Conservation (phyloP, 257 asterid genomes). For the Plantago ovata region DNA sequence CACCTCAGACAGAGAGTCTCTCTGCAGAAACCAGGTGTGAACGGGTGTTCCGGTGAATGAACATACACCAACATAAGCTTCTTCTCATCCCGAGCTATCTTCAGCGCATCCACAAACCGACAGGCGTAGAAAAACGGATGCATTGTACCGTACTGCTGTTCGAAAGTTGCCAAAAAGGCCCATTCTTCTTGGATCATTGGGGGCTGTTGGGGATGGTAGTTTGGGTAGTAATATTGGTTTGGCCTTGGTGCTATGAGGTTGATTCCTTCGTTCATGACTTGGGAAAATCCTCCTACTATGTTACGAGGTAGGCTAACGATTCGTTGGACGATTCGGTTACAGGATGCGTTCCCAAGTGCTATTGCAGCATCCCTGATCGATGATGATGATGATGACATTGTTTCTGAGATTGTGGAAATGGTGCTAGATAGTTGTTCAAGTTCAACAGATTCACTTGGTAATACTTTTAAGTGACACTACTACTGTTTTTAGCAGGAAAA, state of each 20-base stretch:
- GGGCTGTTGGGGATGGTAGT: conserved; percentile 34
- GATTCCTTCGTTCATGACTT: conserved; percentile 60
- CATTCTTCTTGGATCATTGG: conserved; percentile 53
- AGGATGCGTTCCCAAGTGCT: conserved; percentile 36
- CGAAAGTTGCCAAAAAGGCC: conserved; percentile 55
- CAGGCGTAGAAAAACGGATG: conserved; percentile 88
- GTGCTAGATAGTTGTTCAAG: not conserved
- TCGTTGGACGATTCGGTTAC: conserved; percentile 40
- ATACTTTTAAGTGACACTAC: too few species aligned
- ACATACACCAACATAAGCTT: conserved; percentile 72
- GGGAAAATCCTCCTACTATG: conserved; percentile 55
- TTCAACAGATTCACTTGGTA: too few species aligned
- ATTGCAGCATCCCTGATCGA: conserved; percentile 34
- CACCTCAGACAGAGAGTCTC: conserved; percentile 69
- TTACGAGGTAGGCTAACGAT: conserved; percentile 63
- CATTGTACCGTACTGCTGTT: conserved; percentile 57
- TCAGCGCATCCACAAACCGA: conserved; percentile 51
- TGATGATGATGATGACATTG: conserved; percentile 31
- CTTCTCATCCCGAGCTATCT: conserved; percentile 56
- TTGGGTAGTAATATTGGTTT: conserved; percentile 24
- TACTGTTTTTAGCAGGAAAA: conserved; percentile 4
- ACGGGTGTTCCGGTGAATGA: conserved; percentile 73
- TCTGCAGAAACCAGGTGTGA: conserved; percentile 59
- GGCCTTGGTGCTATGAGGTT: conserved; percentile 47
- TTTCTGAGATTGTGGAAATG: conserved; percentile 7